Base-by-base conservation (phyloP, 2,329 filamentous ascomycete species). In the Monosporascus cannonballus region DNA sequence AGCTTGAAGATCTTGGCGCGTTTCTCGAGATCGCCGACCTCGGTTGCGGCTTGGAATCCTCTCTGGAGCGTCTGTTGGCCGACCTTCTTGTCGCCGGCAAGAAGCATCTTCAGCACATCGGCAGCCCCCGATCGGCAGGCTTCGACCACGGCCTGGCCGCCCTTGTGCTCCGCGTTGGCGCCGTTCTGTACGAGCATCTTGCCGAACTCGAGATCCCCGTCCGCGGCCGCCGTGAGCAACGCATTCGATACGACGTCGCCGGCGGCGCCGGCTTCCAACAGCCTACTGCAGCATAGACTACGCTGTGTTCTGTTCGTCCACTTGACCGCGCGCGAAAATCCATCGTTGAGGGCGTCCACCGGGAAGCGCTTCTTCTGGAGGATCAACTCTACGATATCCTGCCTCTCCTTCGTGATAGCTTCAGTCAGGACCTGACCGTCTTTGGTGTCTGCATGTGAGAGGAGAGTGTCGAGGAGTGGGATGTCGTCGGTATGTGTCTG, bases 41-140 rank as follows among this genome's bases (percentile, higher is more conserved):
- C 75, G 0, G 76, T 80, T 0, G 80, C 78, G 2, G 78, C 79
- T 54, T 81, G 76, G 45, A 84, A 83, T 0, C 76, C 79, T 39
- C 73, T 71, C 30, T 75, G 71, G 3, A 83, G 63, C 0, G 74
- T 78, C 6, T 65, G 61, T 47, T 71, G 71, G 11, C 70, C 70
- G 0, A 73, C 63, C 4, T 71, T 61, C 0, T 60, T 64, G 24
- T 72, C 70, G 1, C 73, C 71, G 24, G 67, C 71, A 1, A 84
- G 65, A 1, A 84, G 66, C 63, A 83, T 75, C 38, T 70, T 64
- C 3, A 84, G 61, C 5, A 83, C 74, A 4, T 76, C 74, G 0
- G 72, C 64, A 0, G 75, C 73, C 0, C 80, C 80, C 0, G 75
- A 73, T 2, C 75, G 72, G 34, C 78, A 81, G 0, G 80, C 79